These are phyloP conservation scores for Fusarium goolgardi DNA, from an alignment of 2,329 filamentous ascomycete genomes.

Conservation along the genomic window DNA sequence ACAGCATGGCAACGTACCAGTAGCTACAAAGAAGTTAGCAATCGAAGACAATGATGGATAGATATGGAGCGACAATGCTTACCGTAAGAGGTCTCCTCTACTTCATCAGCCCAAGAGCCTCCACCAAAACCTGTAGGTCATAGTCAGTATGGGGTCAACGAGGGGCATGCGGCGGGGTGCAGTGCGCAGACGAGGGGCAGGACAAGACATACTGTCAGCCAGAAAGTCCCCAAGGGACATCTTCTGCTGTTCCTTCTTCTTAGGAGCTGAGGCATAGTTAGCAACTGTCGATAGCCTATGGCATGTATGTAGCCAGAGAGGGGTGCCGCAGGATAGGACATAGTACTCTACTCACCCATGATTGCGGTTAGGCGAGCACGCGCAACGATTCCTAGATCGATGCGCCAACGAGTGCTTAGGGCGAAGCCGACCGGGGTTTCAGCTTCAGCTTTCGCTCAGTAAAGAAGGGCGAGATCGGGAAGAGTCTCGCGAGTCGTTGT, in stretches of 20 bases:
- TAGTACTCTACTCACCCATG: conserved; percentile 67
- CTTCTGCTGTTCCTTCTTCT: conserved; percentile 94
- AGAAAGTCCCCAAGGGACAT: conserved; percentile 98
- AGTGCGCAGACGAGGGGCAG: conserved; percentile 47
- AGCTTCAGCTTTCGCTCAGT: conserved; percentile 46
- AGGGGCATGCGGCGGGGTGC: conserved; percentile 43
- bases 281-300: conserved; percentile 12
- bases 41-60: conserved; percentile 31
- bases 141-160: conserved; percentile 44
- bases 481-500: conserved; percentile 10
- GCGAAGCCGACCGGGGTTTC: conserved; percentile 48
- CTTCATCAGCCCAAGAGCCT: conserved; percentile 97
- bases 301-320: conserved; percentile 7
- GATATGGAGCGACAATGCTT: conserved; percentile 54
- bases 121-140: conserved; percentile 62
- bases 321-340: conserved; percentile 7
- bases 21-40: conserved; percentile 51
- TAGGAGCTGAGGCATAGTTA: conserved; percentile 72
- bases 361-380: conserved; percentile 65
- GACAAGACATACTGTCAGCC: conserved; percentile 77
- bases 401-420: conserved; percentile 53
- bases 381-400: conserved; percentile 59
- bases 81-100: conserved; percentile 85
- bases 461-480: conserved; percentile 25
- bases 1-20: conserved; percentile 50